Percentiles rank a stretch among this genome's conserved stretches.
Conservation (phyloP, 352 stramenopile species). For the Phytophthora megakarya region DNA sequence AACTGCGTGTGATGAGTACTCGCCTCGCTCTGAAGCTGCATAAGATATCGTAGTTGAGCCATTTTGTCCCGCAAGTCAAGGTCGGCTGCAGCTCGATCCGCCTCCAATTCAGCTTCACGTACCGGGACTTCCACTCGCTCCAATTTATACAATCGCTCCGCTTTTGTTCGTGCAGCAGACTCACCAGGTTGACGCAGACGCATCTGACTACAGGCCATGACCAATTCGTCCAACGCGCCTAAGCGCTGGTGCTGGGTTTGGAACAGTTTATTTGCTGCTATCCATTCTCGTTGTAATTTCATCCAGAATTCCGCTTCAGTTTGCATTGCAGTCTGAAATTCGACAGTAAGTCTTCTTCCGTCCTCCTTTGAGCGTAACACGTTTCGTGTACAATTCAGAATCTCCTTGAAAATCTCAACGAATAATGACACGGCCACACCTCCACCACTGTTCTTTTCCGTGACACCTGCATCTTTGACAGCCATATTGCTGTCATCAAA, state of each 20-base stretch:
- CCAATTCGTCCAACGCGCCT: conserved; percentile 70
- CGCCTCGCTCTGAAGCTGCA: conserved; percentile 46
- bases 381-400: conserved; percentile 36
- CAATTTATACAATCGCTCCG: conserved; percentile 67
- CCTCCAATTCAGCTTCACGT: conserved; percentile 46
- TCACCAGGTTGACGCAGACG: conserved; percentile 55
- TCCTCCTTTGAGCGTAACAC: conserved; percentile 15
- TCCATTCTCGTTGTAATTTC: conserved; percentile 58
- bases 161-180: conserved; percentile 27
- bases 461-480: conserved; percentile 8
- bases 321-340: conserved; percentile 43
- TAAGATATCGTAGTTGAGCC: conserved; percentile 65
- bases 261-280: conserved; percentile 62
- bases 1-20: conserved; percentile 1
- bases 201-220: conserved; percentile 78
- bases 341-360: conserved; percentile 5
- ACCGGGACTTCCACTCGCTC: conserved; percentile 47
- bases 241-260: conserved; percentile 76
- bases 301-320: conserved; percentile 55
- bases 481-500: conserved; percentile 21
- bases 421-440: conserved; percentile 39
- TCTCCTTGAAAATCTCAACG: conserved; percentile 68
- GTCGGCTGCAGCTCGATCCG: conserved; percentile 47
- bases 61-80: conserved; percentile 54
- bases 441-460: conserved; percentile 3